Evolutionary conservation across 1,284 basidiomycete genomes (phyloP).

Genomic region (Trametes polyzona): DNA sequence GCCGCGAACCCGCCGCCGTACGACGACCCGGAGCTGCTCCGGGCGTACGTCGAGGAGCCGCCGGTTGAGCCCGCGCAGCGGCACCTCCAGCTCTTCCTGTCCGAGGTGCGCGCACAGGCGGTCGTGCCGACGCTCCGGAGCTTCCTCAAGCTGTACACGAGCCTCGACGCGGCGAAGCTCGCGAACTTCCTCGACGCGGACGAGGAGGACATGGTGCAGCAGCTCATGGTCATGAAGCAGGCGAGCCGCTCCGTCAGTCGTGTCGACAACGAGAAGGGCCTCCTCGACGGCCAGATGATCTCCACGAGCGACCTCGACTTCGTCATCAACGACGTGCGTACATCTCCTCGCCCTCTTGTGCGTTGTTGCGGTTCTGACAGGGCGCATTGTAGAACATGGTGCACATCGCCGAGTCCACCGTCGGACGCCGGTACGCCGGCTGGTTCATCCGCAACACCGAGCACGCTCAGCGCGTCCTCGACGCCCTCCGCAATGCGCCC

Average conservation of each 20-base stretch:
- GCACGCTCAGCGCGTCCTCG: conserved; percentile 83
- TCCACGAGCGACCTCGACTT: conserved; percentile 95
- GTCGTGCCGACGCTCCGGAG: conserved; percentile 87
- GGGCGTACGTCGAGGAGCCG: conserved; percentile 51
- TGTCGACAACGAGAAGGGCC: conserved; percentile 53
- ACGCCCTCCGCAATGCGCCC: conserved; percentile 75
- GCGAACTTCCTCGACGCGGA: conserved; percentile 88
- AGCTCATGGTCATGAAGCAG: conserved; percentile 97
- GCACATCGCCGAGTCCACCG: conserved; percentile 92
- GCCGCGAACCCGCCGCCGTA: conserved; percentile 93
- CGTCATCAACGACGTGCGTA: conserved; percentile 85
- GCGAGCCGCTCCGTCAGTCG: conserved; percentile 77
- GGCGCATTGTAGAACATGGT: conserved; percentile 78
- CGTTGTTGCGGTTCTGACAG: not conserved
- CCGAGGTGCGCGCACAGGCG: conserved; percentile 77
- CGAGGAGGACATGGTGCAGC: conserved; percentile 94
- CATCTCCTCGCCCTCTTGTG: not conserved
- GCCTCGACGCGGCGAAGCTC: conserved; percentile 89
- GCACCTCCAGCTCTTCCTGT: conserved; percentile 83
- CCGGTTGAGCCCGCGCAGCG: conserved; percentile 80
- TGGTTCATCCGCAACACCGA: conserved; percentile 98
- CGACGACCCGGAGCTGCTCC: conserved; percentile 76
- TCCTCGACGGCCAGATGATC: conserved; percentile 87
- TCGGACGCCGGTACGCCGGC: conserved; percentile 90
- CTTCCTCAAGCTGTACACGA: conserved; percentile 95